A percentile compares a stretch with the other conserved stretches of the same genome.
Conservation (phyloP, 345 rosid genomes). For the Eucalyptus cloeziana region DNA sequence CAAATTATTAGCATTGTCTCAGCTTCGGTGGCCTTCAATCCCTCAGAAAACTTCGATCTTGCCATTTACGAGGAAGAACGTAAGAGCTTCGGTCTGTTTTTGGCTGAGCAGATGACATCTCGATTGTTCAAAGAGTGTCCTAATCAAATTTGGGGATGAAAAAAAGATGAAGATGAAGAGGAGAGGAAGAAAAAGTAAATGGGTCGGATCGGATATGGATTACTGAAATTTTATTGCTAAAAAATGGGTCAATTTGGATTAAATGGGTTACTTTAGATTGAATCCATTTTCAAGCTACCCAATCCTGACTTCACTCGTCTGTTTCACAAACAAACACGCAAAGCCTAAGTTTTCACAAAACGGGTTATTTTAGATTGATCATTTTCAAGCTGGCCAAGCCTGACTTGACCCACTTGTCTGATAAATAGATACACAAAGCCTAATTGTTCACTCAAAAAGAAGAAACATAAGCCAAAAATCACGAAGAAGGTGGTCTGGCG, state of each 20-base stretch:
- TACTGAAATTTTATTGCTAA: accelerated
- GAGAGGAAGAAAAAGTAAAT: neutral
- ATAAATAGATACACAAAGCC: neutral
- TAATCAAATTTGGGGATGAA: neutral
- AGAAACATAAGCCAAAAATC: neutral
- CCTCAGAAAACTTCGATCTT: neutral
- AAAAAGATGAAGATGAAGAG: neutral
- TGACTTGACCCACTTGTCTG: neutral
- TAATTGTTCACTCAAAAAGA: neutral
- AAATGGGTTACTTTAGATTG: neutral
- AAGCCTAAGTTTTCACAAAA: neutral
- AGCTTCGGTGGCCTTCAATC: neutral
- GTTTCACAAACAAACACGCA: neutral
- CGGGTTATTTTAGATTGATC: too few species aligned
- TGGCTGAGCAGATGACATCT: neutral
- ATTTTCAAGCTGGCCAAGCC: neutral
- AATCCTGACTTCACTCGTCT: accelerated
- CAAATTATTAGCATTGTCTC: neutral
- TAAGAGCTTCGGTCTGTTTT: neutral
- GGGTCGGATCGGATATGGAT: accelerated
- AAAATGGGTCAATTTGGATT: neutral
- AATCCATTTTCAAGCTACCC: neutral
- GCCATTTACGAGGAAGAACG: neutral
- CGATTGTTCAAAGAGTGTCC: neutral
- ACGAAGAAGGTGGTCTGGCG: neutral